These are phyloP conservation scores for Mayamaea pseudoterrestris DNA, from an alignment of 108 stramenopile species.

Conservation along the genomic window DNA sequence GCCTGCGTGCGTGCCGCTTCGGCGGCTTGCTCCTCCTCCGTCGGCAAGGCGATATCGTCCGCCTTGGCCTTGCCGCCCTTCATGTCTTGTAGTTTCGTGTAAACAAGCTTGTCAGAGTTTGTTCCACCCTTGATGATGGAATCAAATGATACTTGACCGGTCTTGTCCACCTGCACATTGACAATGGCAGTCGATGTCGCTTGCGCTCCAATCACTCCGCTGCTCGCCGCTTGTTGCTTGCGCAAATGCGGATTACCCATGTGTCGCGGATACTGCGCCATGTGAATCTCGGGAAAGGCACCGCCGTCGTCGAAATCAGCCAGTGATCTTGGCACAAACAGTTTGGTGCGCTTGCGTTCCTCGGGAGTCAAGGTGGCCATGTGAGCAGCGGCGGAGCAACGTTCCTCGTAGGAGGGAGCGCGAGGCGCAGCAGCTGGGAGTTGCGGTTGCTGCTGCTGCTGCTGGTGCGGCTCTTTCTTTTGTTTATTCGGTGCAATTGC, in stretches of 20 bases:
- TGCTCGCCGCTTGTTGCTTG: conserved; percentile 6
- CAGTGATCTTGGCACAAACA: conserved; percentile 87
- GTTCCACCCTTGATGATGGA: conserved; percentile 91
- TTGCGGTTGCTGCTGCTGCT: not conserved
- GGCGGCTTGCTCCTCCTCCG: conserved; percentile 72
- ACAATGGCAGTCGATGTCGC: conserved; percentile 49
- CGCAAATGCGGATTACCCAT: conserved; percentile 89
- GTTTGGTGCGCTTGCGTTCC: conserved; percentile 33
- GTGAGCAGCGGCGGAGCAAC: conserved; percentile 53
- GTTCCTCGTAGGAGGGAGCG: conserved; percentile 60
- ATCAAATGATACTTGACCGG: conserved; percentile 87
- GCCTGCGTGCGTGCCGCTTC: conserved; percentile 79
- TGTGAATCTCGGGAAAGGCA: conserved; percentile 97
- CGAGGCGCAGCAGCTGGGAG: not conserved
- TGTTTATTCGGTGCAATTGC: not conserved
- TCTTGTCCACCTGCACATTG: conserved; percentile 78
- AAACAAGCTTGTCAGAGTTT: conserved; percentile 82
- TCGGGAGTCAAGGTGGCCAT: conserved; percentile 45
- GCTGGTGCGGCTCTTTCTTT: not conserved
- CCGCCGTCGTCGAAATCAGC: conserved; percentile 96
- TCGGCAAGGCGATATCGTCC: conserved; percentile 82
- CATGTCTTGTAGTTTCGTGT: conserved; percentile 75
- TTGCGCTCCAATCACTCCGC: not conserved
- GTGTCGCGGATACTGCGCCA: conserved; percentile 94
- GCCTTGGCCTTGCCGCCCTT: conserved; percentile 51